Evolutionary conservation across 2,329 filamentous ascomycete species (phyloP).

Genomic region (Trichoderma breve): DNA sequence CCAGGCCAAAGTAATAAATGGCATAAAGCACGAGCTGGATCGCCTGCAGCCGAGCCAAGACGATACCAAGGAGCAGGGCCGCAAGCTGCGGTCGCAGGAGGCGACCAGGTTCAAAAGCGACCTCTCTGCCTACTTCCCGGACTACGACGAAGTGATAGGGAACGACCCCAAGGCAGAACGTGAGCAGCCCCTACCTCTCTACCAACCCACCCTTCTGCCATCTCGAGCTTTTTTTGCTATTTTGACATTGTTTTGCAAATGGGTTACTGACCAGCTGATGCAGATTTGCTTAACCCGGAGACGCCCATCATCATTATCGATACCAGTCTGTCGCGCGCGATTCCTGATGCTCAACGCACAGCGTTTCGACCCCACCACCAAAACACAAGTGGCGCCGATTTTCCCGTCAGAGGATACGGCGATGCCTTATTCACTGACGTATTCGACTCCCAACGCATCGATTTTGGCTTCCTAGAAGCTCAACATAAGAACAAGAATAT

Average conservation of each 20-base stretch:
- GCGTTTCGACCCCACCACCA: constrained; percentile 30
- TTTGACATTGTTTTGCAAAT: neutral
- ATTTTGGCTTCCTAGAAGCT: constrained; percentile 53
- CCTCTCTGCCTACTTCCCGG: constrained; percentile 83
- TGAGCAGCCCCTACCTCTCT: constrained; percentile 43
- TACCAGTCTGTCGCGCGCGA: constrained; percentile 37
- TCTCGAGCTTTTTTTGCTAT: neutral
- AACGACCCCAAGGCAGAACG: constrained; percentile 77
- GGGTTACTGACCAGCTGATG: neutral
- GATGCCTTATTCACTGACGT: constrained; percentile 57
- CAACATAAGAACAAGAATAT: constrained; percentile 44
- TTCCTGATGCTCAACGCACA: constrained; percentile 28
- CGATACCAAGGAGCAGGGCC: constrained; percentile 60
- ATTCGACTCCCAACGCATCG: constrained; percentile 54
- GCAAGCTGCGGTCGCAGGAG: constrained; percentile 82
- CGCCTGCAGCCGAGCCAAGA: constrained; percentile 49
- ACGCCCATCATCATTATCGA: constrained; percentile 73
- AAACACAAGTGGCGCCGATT: constrained; percentile 24
- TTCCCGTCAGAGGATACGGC: constrained; percentile 51
- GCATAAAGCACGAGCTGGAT: constrained; percentile 60
- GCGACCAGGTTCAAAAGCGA: constrained; percentile 87
- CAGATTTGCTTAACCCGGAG: constrained; percentile 70
- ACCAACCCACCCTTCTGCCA: neutral
- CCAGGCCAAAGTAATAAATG: constrained; percentile 59
- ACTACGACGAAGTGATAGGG: constrained; percentile 91